Evolutionary conservation across 1,139 yeast genomes (phyloP).

Genomic region (Pichia kudriavzevii): DNA sequence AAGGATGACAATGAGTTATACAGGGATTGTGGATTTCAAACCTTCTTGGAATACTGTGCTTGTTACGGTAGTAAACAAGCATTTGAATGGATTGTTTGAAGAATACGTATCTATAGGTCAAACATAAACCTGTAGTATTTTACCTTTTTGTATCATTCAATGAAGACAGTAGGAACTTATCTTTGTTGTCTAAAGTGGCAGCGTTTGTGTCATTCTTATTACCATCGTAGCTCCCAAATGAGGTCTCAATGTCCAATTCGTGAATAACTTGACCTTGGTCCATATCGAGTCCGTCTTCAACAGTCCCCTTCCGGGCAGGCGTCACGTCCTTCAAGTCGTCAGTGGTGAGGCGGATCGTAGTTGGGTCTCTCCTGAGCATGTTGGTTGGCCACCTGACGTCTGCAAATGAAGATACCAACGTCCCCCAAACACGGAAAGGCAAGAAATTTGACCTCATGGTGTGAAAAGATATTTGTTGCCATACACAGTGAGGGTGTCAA

Average conservation of each 20-base stretch:
- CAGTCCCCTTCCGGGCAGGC: no score
- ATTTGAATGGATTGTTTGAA: constrained; percentile 18
- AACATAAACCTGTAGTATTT: not conserved
- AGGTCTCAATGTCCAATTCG: no score
- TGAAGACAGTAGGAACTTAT: no score
- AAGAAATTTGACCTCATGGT: no score
- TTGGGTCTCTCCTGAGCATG: constrained; percentile 30
- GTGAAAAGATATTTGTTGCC: no score
- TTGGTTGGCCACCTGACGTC: not conserved
- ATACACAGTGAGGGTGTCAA: no score
- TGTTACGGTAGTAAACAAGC: constrained; percentile 18
- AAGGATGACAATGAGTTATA: constrained; percentile 14
- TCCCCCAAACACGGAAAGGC: no score
- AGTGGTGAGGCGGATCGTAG: constrained; percentile 27
- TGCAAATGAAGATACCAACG: not conserved
- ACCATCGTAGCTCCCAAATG: no score
- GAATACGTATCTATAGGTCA: not conserved
- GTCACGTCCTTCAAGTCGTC: constrained; percentile 29
- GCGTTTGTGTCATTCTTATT: no score
- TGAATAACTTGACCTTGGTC: no score
- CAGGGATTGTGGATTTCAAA: constrained; percentile 21
- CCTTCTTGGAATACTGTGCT: constrained; percentile 18
- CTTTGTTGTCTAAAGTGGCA: no score
- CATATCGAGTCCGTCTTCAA: not conserved
- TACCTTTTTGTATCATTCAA: no score